A percentile compares a stretch with the other conserved stretches of the same genome.
Evolutionary conservation across 1,284 basidiomycete genomes (phyloP).

Genomic region (Neotropicomus parvogracilis): DNA sequence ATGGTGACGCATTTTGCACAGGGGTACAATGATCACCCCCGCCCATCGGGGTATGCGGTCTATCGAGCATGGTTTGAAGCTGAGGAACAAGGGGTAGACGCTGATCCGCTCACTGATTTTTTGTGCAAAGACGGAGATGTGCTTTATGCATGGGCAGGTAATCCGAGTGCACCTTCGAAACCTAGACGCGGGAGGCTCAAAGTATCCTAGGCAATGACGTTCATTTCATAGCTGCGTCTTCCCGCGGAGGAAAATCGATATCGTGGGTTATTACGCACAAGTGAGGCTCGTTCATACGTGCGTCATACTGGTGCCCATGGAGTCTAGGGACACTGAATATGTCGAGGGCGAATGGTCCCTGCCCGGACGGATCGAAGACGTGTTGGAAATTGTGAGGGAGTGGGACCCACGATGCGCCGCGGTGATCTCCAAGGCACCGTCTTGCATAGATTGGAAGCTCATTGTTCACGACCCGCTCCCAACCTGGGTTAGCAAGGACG

Average conservation of each 20-base stretch:
- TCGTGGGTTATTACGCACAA: constrained; percentile 27
- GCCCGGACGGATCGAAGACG: constrained; percentile 29
- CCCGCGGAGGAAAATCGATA: constrained; percentile 18
- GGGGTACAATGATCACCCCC: constrained; percentile 30
- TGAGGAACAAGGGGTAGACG: constrained; percentile 22
- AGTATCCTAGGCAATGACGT: constrained; percentile 21
- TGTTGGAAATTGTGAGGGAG: constrained; percentile 26
- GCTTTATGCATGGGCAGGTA: constrained; percentile 26
- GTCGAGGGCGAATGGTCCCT: constrained; percentile 26
- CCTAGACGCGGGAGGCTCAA: background rate
- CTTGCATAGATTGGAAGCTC: constrained; percentile 34
- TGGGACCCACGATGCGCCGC: constrained; percentile 33
- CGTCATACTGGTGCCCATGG: background rate
- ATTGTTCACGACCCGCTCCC: constrained; percentile 31
- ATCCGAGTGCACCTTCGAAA: background rate
- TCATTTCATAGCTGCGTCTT: constrained; percentile 27
- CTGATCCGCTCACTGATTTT: constrained; percentile 26
- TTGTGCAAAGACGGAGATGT: constrained; percentile 22
- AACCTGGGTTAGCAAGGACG: constrained; percentile 31
- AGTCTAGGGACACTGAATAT: constrained; percentile 23
- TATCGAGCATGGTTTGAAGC: constrained; percentile 31
- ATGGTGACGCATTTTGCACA: constrained; percentile 5
- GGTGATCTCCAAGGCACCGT: constrained; percentile 24
- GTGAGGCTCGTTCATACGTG: constrained; percentile 8
- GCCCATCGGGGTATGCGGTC: constrained; percentile 31